Evolutionary conservation across 345 rosid genomes (phyloP), one percentile per base, ranked within the genome.

Genomic region (Brassica incana): DNA sequence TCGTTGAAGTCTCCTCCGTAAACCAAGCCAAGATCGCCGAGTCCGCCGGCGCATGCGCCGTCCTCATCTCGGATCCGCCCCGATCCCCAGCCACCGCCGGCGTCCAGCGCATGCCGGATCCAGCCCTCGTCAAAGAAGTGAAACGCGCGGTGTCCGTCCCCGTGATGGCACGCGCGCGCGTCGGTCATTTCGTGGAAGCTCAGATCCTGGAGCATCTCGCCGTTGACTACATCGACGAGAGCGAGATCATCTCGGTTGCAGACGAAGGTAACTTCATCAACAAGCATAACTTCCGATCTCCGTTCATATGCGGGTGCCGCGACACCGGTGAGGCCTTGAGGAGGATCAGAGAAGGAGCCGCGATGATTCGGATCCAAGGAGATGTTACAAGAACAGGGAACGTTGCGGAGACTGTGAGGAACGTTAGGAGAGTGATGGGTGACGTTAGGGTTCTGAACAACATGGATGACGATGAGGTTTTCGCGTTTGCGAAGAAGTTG

Each of bases 131-230:
- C 52, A 86, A 83, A 82, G 84, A 83, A 15, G 82, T 87, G 65
- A 89, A 89, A 80, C 80, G 76, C 11, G 83, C 82, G 0, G 85
- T 91, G n/a, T 80, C 91, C 8, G 77, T 91, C 20, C 92, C 92
- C 1, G 88, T 85, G 56, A 85, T 90, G 71, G 88, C 88, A 8
- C 87, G 83, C 3, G 88, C 87, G 23, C 88, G 88, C 8, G 85
- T 84, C 25, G 89, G 95, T 50, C 95, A 90, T 81, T 86, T 87
- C 74, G 91, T 90, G 5, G 95, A 90, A 58, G 91, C 92, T 40
- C 90, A 90, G 89, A 85, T 90, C 58, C 78, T 92, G 69, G 95
- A 89, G 64, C 83, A 84, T 15, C 66, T 83, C 45, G 88, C 83
- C 2, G 84, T 88, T 6, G 90, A 88, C 73, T 86, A 86, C 75